Percentiles rank a stretch among this genome's conserved stretches.
Conservation (phyloP, 371 early-diverging fungal genomes). For the Actinomortierella wolfii region DNA sequence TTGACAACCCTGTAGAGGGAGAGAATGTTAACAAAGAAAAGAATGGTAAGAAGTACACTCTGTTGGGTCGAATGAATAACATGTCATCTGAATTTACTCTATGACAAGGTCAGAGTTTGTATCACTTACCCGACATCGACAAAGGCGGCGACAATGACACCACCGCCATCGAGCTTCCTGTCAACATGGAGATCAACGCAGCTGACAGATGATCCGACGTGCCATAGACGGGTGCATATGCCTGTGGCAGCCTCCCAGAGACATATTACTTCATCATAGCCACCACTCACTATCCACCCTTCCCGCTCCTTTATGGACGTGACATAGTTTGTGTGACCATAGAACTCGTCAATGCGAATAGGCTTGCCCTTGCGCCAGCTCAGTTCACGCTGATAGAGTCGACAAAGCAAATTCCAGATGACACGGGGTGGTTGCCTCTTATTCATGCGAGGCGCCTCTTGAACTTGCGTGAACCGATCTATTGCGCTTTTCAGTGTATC, state of each 20-base stretch:
- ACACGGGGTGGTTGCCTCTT: constrained; percentile 1
- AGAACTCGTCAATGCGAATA: constrained; percentile 13
- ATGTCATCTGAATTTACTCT: no score
- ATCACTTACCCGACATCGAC: constrained; percentile 39
- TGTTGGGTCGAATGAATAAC: no score
- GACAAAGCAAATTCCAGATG: constrained; percentile 37
- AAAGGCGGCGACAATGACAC: constrained; percentile 37
- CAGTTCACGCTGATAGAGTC: constrained; percentile 21
- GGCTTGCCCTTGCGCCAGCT: constrained; percentile 21
- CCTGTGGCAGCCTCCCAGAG: constrained; percentile 38
- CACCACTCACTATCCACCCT: constrained; percentile 38
- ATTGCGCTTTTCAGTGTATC: constrained; percentile 19
- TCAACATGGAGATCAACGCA: constrained; percentile 39
- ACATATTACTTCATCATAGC: constrained; percentile 41
- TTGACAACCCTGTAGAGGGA: constrained; percentile 19
- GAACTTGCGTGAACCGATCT: constrained; percentile 4
- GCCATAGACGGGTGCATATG: constrained; percentile 33
- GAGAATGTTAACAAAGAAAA: not conserved
- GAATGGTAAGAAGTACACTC: not conserved
- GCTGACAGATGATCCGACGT: constrained; percentile 33
- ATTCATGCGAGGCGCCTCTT: constrained; percentile 7
- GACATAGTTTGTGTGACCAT: constrained; percentile 30
- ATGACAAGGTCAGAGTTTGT: no score
- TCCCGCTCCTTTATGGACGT: constrained; percentile 30
- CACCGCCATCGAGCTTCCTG: constrained; percentile 41